phyloP scores from a whole-genome alignment of 2,329 filamentous ascomycete species.

The Knoxdaviesia capensis region DNA sequence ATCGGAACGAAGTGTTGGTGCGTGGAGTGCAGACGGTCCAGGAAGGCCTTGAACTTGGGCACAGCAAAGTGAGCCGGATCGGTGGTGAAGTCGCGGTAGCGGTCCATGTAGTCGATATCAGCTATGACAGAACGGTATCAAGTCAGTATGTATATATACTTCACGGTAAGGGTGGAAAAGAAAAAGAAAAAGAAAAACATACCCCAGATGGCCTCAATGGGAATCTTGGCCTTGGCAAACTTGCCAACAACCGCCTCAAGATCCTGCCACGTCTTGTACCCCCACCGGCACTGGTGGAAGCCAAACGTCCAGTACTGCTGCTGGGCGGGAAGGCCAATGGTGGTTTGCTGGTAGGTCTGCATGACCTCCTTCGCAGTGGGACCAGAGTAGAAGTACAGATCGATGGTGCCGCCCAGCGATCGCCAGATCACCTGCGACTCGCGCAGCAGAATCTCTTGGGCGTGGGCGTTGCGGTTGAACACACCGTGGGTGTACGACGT shows the following conservation, averaged over 20 bases:
- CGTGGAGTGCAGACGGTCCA: slow-evolving; percentile 39
- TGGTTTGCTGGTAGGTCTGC: slow-evolving; percentile 46
- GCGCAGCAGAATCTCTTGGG: slow-evolving; percentile 49
- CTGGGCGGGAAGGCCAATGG: slow-evolving; percentile 53
- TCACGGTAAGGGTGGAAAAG: not conserved
- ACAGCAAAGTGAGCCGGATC: slow-evolving; percentile 25
- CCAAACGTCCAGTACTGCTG: slow-evolving; percentile 69
- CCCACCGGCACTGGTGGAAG: slow-evolving; percentile 59
- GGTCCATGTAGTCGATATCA: slow-evolving; percentile 53
- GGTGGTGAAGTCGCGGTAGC: slow-evolving; percentile 33
- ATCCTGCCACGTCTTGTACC: slow-evolving; percentile 53
- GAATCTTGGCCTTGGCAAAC: slow-evolving; percentile 43
- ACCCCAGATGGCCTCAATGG: slow-evolving; percentile 54
- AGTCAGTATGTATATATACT: too few species aligned
- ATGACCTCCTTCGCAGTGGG: slow-evolving; percentile 48
- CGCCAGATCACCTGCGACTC: slow-evolving; percentile 51
- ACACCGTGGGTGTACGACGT: slow-evolving; percentile 55
- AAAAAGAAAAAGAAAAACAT: slow-evolving; percentile 4
- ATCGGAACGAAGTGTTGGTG: slow-evolving; percentile 55
- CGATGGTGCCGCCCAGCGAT: slow-evolving; percentile 54
- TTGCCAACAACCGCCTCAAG: slow-evolving; percentile 46
- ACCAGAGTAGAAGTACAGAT: slow-evolving; percentile 63
- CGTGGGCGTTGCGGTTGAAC: slow-evolving; percentile 58
- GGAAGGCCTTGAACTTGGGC: slow-evolving; percentile 15
- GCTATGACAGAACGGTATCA: slow-evolving; percentile 16